A percentile compares a stretch with the other conserved stretches of the same genome.
Conservation (phyloP, 805 yeast genomes). For the Jamesozyma piceae region DNA sequence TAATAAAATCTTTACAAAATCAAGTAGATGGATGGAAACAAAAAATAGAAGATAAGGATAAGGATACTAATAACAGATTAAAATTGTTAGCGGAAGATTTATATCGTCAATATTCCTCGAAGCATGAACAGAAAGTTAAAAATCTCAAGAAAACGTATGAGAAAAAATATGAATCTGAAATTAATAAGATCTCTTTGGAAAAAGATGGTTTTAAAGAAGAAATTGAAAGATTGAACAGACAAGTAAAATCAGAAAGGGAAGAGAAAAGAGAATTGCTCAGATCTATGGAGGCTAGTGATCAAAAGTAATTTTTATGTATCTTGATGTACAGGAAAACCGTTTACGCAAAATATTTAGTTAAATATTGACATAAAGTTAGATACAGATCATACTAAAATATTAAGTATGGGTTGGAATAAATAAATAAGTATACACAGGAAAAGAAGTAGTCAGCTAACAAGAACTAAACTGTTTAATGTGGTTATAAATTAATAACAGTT, state of each 20-base stretch:
- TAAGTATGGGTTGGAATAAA: no score
- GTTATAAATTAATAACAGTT: no score
- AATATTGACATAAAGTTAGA: no score
- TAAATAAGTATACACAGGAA: no score
- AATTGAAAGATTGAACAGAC: slow-evolving; percentile 41
- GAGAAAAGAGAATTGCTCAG: slow-evolving; percentile 51
- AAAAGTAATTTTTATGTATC: neutral
- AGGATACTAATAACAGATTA: slow-evolving; percentile 44
- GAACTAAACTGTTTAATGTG: no score
- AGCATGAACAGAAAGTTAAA: slow-evolving; percentile 64
- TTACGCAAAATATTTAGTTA: no score
- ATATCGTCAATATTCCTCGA: slow-evolving; percentile 64
- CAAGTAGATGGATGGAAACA: slow-evolving; percentile 26
- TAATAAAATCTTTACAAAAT: slow-evolving; percentile 12
- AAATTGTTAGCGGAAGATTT: slow-evolving; percentile 60
- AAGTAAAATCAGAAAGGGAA: slow-evolving; percentile 41
- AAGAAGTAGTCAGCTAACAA: no score
- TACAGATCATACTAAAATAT: no score
- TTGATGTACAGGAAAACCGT: no score
- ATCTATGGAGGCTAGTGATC: slow-evolving; percentile 35
- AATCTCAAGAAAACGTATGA: slow-evolving; percentile 53
- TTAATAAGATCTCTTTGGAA: slow-evolving; percentile 35
- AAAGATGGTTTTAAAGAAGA: slow-evolving; percentile 41
- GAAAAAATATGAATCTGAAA: slow-evolving; percentile 40
- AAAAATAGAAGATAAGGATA: slow-evolving; percentile 34